Base-by-base conservation (phyloP, 192 early-diverging fungal genomes). In the Coemansia sp. region DNA sequence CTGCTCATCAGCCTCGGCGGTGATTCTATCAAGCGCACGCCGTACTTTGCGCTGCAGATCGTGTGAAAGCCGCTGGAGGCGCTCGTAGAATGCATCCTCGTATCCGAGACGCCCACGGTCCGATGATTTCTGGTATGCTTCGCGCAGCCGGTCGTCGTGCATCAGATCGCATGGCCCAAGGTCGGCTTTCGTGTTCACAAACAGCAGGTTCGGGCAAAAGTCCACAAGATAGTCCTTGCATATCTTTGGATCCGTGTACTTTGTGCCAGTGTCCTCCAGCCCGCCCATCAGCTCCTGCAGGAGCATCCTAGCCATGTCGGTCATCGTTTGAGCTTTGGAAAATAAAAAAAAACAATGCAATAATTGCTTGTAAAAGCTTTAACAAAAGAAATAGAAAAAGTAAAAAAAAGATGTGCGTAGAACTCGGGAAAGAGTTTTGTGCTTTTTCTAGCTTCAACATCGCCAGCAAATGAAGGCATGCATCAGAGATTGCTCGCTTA, bases 161-260 rank as follows among this genome's bases (percentile, higher is more conserved):
- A 92, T 72, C 62, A 89, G 87, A 58, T 88, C 85, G 71, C 93
- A 94, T 4, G 83, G 61, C 10, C 80, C 80, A 13, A 93, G 85
- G 68, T 93, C 92, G 20, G 89, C 90, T 77, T 94, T 94, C 5
- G 93, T 94, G 76, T 94, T 94, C 63, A 88, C 89, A 77, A 94
- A 94, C n/a, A 92, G 81, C 58, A 88, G 86, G 61, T 88, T 85
- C 20, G 93, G 92, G 63, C 93, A 94, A 63, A 92, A 92, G 49
- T 87, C 88, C n/a, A 93, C 91, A 51, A 93, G 75, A 69, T 90
- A 88, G 69, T 92, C 81, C 60, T 91, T 93, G 72, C 91, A 93
- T 43, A 93, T 88, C 37, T 77, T 72, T 3, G 64, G 39, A 19
- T 83, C 75, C 0, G 74, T 83, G 64, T 77, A 83, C 43, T 56